Evolutionary conservation across 2,329 filamentous ascomycete genomes (phyloP), one percentile per base, ranked within the genome.

Genomic region (Colletotrichum filicis): DNA sequence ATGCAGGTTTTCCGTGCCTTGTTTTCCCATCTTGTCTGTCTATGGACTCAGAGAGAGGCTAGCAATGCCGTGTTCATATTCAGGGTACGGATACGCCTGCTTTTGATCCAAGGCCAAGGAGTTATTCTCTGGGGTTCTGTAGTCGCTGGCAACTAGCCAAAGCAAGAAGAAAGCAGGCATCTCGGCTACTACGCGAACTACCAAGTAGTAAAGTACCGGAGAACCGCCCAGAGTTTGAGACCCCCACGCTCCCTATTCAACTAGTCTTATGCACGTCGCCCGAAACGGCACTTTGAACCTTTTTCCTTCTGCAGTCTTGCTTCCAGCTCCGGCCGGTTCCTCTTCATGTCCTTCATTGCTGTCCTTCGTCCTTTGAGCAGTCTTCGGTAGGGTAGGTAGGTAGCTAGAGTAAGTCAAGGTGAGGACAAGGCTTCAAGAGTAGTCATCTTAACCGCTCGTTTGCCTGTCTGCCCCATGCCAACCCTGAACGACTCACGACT

Each of bases 251-350:
- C 49, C 62, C 52, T 14, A 16, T 46, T 35, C 58, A 37, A 49
- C 58, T 74, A 68, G 71, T 57, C 46, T 37, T 32, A 68, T 74
- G 71, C 71, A 72, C 14, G 68, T 26, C 57, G 68, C 71, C 55
- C 68, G 46, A 72, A 72, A 68, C 57, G 61, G 71, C 46, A 30
- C 26, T 49, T 61, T 62, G 49, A 60, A 73, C 66, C 55, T 52
- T 73, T 65, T 59, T 14, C 28, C 32, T 12, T 37, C 60, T 35
- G 30, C 46, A 49, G 55, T 56, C 32, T 71, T 30, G 59, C 46
- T 53, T 19, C 35, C 56, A 37, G 35, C 9, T 26, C 52, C 64
- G 55, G 49, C 55, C 26, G 58, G 46, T 26, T 55, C 60, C 42
- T 28, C 24, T 55, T 26, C 4, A 7, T 32, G 52, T 65, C 6